Conservation (phyloP, 2,329 filamentous ascomycete species). For the Conoideocrella luteorostrata region DNA sequence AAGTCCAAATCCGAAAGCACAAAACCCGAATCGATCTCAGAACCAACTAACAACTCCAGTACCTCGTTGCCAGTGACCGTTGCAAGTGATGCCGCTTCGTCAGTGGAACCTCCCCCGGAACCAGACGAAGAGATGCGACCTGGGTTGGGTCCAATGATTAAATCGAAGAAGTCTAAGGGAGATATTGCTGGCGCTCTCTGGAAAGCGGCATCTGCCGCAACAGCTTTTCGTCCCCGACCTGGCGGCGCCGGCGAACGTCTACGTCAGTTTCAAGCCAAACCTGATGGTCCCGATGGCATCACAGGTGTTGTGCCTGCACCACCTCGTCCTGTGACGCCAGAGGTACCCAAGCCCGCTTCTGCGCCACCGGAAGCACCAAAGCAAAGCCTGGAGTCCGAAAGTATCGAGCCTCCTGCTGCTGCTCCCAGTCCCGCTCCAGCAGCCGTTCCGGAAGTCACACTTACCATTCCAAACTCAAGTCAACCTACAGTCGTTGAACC, state of each 20-base stretch:
- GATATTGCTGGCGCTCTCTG: conserved; percentile 71
- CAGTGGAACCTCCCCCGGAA: conserved; percentile 16
- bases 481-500: conserved; percentile 30
- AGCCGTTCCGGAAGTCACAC: conserved; percentile 50
- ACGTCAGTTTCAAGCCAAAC: conserved; percentile 52
- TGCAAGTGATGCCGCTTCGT: conserved; percentile 18
- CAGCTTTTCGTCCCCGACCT: conserved; percentile 73
- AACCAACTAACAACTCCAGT: conserved; percentile 13
- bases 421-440: neutral
- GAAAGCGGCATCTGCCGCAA: conserved; percentile 57
- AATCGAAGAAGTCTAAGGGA: conserved; percentile 64
- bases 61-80: conserved; percentile 19
- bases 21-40: conserved; percentile 6
- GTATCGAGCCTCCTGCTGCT: neutral
- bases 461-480: conserved; percentile 43
- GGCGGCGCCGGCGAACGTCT: conserved; percentile 81
- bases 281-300: conserved; percentile 78
- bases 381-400: neutral
- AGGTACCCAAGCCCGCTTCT: conserved; percentile 20
- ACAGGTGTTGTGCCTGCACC: conserved; percentile 82
- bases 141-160: conserved; percentile 86
- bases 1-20: conserved; percentile 8
- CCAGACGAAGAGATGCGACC: conserved; percentile 48
- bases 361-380: neutral
- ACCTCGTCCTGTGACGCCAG: conserved; percentile 34